Percentiles rank a stretch among this genome's conserved stretches.
Conservation (phyloP, 192 early-diverging fungal genomes). For the Geranomyces michiganensis region DNA sequence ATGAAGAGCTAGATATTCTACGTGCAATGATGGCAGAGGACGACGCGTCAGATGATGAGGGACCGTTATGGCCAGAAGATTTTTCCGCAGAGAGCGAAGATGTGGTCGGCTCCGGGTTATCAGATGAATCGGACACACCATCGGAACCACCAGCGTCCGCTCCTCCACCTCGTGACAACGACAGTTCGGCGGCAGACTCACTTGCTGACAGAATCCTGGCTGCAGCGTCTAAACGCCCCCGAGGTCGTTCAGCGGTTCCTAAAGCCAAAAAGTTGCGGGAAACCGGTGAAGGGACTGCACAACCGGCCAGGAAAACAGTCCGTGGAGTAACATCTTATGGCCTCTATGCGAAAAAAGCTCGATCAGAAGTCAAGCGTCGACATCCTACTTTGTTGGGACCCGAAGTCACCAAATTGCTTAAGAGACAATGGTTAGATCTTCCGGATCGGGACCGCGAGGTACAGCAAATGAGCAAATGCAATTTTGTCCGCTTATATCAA, state of each 20-base stretch:
- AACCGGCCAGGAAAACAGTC: neutral
- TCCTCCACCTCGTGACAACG: neutral
- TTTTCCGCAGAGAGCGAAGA: slow-evolving; percentile 32
- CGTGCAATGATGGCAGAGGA: neutral
- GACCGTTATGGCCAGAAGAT: slow-evolving; percentile 31
- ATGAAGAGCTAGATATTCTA: neutral
- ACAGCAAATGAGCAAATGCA: neutral
- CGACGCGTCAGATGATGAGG: slow-evolving; percentile 1
- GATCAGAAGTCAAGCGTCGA: slow-evolving; percentile 21
- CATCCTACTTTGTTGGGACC: slow-evolving; percentile 7
- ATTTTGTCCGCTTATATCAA: neutral
- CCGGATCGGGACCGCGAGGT: slow-evolving; percentile 25
- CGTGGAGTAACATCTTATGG: slow-evolving; percentile 30
- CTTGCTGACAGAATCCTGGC: neutral
- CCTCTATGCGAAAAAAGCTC: slow-evolving; percentile 11
- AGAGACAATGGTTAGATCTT: slow-evolving; percentile 26
- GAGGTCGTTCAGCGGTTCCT: neutral
- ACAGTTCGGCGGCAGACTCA: no score
- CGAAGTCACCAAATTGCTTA: slow-evolving; percentile 26
- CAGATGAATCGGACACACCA: neutral
- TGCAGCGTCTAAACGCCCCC: neutral
- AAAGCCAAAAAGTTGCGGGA: neutral
- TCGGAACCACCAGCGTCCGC: neutral
- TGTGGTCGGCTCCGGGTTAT: slow-evolving; percentile 28
- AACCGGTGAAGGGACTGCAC: neutral